Base-by-base conservation (phyloP, 495 filamentous ascomycete genomes). In the Annulohypoxylon moriforme region DNA sequence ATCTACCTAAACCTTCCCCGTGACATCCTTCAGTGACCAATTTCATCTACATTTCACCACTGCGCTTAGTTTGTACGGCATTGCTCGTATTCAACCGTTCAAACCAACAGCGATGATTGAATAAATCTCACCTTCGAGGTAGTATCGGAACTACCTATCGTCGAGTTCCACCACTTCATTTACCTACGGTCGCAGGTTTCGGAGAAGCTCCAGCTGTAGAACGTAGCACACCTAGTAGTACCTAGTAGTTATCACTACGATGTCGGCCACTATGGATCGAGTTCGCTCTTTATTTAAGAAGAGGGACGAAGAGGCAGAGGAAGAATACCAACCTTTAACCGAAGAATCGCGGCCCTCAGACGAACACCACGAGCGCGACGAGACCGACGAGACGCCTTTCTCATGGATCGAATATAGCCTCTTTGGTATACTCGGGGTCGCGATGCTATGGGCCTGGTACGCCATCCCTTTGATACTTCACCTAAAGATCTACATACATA, bases 381-480 rank as follows among this genome's bases (percentile, higher is more conserved):
- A 73, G 29, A 64, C 53, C 14, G 22, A 75, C 44, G 80, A 79
- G 22, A 70, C 72, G 64, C 83, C 82, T n/a, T 92, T 93, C 80
- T 93, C 91, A 55, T 90, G 89, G 86, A 77, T 93, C 47, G 91
- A 95, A 76, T 99, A 99, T 82, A 81, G 78, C 56, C 87, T 97
- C 60, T 99, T 98, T 78, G 80, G 91, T 61, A 79, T 97, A n/a
- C 85, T 98, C 20, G 96, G 96, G 50, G 83, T 96, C 16, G 91
- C 94, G 20, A 98, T 97, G 96, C 85, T 98, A 64, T 98, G 94
- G 94, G 93, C 94, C 34, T 98, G 94, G 94, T 98, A 89, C 75
- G 89, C 0, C 77, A 46, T 50, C 42, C 38, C 67, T 59, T 20
- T 0, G 78, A 42, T 47, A 42, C 38, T 67, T 59, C 22, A 55